These are phyloP conservation scores for Spergularia azorica DNA, from an alignment of 179 eudicot species.

Conservation along the genomic window DNA sequence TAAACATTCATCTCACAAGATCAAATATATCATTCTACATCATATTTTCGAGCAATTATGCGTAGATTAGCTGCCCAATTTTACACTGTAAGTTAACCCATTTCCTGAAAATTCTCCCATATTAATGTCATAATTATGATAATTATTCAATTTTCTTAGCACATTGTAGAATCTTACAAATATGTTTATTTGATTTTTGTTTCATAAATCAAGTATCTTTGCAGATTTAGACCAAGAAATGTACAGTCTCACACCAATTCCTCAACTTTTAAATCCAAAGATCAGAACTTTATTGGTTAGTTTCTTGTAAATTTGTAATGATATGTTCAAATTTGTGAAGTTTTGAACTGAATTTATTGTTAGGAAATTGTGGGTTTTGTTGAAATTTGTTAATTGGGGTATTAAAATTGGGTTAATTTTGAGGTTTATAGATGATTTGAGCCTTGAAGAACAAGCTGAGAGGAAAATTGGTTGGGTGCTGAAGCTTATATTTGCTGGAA, in stretches of 20 bases:
- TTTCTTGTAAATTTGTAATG: not conserved
- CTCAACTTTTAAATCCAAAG: slow-evolving; percentile 46
- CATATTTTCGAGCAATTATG: slow-evolving; percentile 14
- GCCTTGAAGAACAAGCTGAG: slow-evolving; percentile 82
- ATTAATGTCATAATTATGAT: not conserved
- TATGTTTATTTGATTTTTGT: slow-evolving; percentile 14
- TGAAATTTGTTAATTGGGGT: not conserved
- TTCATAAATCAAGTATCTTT: slow-evolving; percentile 43
- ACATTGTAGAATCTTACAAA: not conserved
- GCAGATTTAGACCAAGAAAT: slow-evolving; percentile 52
- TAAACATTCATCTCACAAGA: not conserved
- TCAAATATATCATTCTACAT: not conserved
- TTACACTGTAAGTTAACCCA: slow-evolving; percentile 21
- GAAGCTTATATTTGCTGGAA: slow-evolving; percentile 81
- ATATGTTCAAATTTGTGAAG: not conserved
- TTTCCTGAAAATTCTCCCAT: not conserved
- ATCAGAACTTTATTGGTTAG: slow-evolving; percentile 29
- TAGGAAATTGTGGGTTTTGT: not conserved
- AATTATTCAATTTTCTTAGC: slow-evolving; percentile 11
- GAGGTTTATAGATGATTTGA: slow-evolving; percentile 49
- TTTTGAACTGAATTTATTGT: slow-evolving; percentile 1
- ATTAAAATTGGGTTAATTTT: slow-evolving; percentile 16
- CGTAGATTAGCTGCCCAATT: slow-evolving; percentile 29
- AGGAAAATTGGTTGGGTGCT: slow-evolving; percentile 88
- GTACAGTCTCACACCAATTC: slow-evolving; percentile 47